These are phyloP conservation scores for Ephemerocybe angulata DNA, from an alignment of 768 basidiomycete species.

Conservation along the genomic window DNA sequence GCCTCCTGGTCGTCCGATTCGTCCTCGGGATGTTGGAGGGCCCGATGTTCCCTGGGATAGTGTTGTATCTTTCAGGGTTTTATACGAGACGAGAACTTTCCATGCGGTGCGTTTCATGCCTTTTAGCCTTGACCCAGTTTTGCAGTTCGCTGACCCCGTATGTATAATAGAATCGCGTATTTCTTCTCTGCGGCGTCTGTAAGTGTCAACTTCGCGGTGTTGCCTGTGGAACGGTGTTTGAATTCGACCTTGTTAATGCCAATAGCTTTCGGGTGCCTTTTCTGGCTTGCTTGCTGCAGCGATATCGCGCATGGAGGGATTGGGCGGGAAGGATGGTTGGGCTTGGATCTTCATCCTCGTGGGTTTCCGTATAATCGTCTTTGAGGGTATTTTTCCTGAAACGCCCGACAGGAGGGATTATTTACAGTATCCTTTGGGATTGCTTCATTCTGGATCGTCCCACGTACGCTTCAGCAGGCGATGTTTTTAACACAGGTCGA, in stretches of 20 bases:
- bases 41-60: slow-evolving; percentile 37
- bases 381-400: neutral
- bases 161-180: slow-evolving; percentile 38
- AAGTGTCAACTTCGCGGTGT: no score
- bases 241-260: no score
- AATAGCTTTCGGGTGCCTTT: slow-evolving; percentile 53
- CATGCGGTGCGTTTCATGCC: slow-evolving; percentile 20
- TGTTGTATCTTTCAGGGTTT: slow-evolving; percentile 40
- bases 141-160: no score
- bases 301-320: slow-evolving; percentile 54
- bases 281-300: slow-evolving; percentile 62
- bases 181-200: slow-evolving; percentile 40
- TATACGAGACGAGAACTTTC: slow-evolving; percentile 34
- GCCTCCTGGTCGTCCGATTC: slow-evolving; percentile 47
- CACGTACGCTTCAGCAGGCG: slow-evolving; percentile 28
- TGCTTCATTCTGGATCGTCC: slow-evolving; percentile 36
- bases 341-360: slow-evolving; percentile 32
- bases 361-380: neutral
- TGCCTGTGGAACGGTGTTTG: no score
- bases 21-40: slow-evolving; percentile 54
- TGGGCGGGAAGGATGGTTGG: slow-evolving; percentile 53
- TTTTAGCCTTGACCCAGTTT: neutral
- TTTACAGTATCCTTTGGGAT: slow-evolving; percentile 50
- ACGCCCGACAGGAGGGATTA: slow-evolving; percentile 35
- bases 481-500: slow-evolving; percentile 28